A percentile compares a stretch with the other conserved stretches of the same genome.
Evolutionary conservation across 768 basidiomycete genomes (phyloP).

Genomic region (Mycena venus): DNA sequence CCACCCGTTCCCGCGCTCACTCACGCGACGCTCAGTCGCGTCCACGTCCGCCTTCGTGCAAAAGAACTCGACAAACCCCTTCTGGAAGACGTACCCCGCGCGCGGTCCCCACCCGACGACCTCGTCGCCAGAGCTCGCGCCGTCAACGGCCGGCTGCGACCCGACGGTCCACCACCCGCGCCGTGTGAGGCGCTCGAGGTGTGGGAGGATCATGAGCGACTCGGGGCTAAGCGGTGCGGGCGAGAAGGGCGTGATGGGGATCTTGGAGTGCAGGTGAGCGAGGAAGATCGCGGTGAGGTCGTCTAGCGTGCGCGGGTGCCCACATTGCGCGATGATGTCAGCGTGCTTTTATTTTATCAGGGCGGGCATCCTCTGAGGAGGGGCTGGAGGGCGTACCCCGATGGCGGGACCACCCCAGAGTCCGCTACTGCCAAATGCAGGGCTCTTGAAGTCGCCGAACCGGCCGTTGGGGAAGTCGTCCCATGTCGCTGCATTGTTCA

Average conservation of each 20-base stretch:
- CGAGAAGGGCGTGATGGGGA: constrained; percentile 90
- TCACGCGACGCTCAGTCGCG: constrained; percentile 69
- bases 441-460: constrained; percentile 97
- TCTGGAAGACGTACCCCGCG: constrained; percentile 96
- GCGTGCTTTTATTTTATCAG: constrained; percentile 59
- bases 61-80: constrained; percentile 98
- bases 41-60: constrained; percentile 72
- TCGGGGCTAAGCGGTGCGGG: constrained; percentile 85
- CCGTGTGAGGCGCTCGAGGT: constrained; percentile 82
- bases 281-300: constrained; percentile 88
- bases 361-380: not conserved
- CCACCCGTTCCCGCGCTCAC: constrained; percentile 68
- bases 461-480: constrained; percentile 99
- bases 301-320: constrained; percentile 69
- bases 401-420: constrained; percentile 82
- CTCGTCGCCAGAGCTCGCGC: constrained; percentile 77
- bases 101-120: constrained; percentile 94
- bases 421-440: constrained; percentile 89
- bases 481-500: constrained; percentile 85
- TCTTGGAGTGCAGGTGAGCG: constrained; percentile 80
- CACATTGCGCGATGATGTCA: constrained; percentile 81
- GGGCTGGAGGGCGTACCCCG: constrained; percentile 54
- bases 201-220: constrained; percentile 82
- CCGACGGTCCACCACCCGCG: constrained; percentile 96
- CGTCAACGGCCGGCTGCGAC: constrained; percentile 95